A percentile compares a stretch with the other conserved stretches of the same genome.
Conservation (phyloP, 805 yeast genomes). For the Cyberlindnera sargentensis region DNA sequence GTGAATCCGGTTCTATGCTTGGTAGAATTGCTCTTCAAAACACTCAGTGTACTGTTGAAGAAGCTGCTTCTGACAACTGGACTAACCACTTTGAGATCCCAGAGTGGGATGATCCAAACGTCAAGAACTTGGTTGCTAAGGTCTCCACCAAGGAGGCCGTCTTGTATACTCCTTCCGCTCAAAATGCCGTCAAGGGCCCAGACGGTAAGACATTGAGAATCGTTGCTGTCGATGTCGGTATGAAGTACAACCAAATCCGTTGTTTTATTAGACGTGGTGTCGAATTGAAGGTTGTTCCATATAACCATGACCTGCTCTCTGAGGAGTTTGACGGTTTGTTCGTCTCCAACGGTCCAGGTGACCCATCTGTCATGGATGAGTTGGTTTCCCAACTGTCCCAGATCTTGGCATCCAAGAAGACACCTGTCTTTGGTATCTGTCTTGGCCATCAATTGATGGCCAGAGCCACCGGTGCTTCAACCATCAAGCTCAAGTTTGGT, state of each 20-base stretch:
- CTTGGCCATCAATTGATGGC: slow-evolving; percentile 96
- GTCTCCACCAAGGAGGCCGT: slow-evolving; percentile 78
- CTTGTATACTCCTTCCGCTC: slow-evolving; percentile 63
- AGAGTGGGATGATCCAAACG: slow-evolving; percentile 91
- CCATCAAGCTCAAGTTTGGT: slow-evolving; percentile 91
- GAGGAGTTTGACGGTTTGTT: slow-evolving; percentile 93
- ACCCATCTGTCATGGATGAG: slow-evolving; percentile 78
- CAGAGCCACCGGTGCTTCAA: slow-evolving; percentile 90
- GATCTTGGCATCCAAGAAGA: slow-evolving; percentile 56
- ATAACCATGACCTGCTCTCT: slow-evolving; percentile 77
- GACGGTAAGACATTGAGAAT: slow-evolving; percentile 77
- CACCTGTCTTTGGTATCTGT: slow-evolving; percentile 97
- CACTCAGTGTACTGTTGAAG: slow-evolving; percentile 25
- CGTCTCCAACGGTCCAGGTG: slow-evolving; percentile 99
- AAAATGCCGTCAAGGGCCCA: slow-evolving; percentile 47
- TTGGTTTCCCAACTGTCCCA: slow-evolving; percentile 54
- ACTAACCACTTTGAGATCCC: slow-evolving; percentile 57
- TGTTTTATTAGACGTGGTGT: slow-evolving; percentile 96
- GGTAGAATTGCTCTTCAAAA: slow-evolving; percentile 77
- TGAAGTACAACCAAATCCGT: slow-evolving; percentile 96
- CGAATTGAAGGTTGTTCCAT: slow-evolving; percentile 91
- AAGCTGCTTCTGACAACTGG: slow-evolving; percentile 45
- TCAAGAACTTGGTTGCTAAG: slow-evolving; percentile 81
- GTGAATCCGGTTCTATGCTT: slow-evolving; percentile 87
- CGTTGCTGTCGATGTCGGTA: slow-evolving; percentile 93